These are phyloP conservation scores for Ambrosia trifida DNA, from an alignment of 129 eudicot species.

Conservation along the genomic window DNA sequence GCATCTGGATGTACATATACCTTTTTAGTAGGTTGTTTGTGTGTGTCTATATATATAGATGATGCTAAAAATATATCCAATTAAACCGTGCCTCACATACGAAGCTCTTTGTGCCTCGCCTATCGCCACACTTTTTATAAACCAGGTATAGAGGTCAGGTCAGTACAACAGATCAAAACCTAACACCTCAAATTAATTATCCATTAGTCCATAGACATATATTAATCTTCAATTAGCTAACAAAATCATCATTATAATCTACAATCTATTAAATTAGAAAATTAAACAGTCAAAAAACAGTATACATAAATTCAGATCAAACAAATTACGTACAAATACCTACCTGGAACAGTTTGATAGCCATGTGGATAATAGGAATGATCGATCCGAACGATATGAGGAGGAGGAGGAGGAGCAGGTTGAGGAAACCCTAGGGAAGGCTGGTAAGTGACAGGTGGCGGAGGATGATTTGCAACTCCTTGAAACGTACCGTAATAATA, in stretches of 20 bases:
- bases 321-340: background rate
- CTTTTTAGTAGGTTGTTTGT: no score
- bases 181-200: background rate
- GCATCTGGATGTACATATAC: no score
- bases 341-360: conserved; percentile 78
- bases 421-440: conserved; percentile 72
- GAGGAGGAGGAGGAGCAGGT: conserved; percentile 48
- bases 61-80: no score
- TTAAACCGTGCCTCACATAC: no score
- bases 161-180: conserved; percentile 1
- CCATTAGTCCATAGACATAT: background rate
- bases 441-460: conserved; percentile 49
- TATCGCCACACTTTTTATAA: no score
- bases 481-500: conserved; percentile 81
- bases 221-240: background rate
- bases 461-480: conserved; percentile 69
- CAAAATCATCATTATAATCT: background rate
- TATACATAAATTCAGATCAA: background rate
- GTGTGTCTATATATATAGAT: no score
- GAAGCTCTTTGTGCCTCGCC: no score
- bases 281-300: background rate
- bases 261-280: background rate
- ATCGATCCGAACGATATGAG: conserved; percentile 23
- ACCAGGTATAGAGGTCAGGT: background rate
- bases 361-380: conserved; percentile 52